Evolutionary conservation across 805 yeast species (phyloP), one percentile per base, ranked within the genome.

Genomic region (Lipomyces kockii): DNA sequence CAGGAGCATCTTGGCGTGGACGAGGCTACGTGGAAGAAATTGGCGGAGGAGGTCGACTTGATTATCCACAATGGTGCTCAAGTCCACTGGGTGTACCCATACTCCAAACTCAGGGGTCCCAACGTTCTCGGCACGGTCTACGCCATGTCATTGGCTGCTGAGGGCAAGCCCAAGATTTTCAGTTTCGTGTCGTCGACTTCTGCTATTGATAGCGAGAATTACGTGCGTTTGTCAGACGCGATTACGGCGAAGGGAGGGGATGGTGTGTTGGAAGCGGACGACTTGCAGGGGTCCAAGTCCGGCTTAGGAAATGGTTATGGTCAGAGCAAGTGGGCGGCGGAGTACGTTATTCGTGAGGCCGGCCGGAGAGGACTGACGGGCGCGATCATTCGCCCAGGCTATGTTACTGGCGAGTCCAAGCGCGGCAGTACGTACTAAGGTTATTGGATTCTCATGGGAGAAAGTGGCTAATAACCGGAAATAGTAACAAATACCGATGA

Each of bases 51-150:
- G 0, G 82, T 94, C 66, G 99, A 96, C 78, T 88, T 89, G 2
- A 87, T 95, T 62, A 86, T 95, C 69, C 99, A 95, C 79, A 95
- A 95, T 74, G 99, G 98, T 82, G 99, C 99, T 20, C 83, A 93
- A 69, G 99, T 95, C 51, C 99, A 95, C 78, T 95, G 99, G 99
- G 97, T 93, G 1, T 95, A 90, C 78, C 98, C 99, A 34, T 95
- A 95, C 80, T 81, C 89, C 59, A 91, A 90, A 72, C 82, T 95
- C 75, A 86, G 98, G 74, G 97, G 91, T 72, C 95, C 98, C 43
- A 95, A 95, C 76, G 99, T 96, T 39, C 80, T 93, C 66, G 87
- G 97, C 56, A 90, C 98, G 0, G 80, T 94, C 67, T 90, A 93
- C 74, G 91, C 92, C 9, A 81, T 95, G 85, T 87, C 87, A 76